Evolutionary conservation across 805 yeast genomes (phyloP), one percentile per base, ranked within the genome.

Genomic region (Candida berthetii): DNA sequence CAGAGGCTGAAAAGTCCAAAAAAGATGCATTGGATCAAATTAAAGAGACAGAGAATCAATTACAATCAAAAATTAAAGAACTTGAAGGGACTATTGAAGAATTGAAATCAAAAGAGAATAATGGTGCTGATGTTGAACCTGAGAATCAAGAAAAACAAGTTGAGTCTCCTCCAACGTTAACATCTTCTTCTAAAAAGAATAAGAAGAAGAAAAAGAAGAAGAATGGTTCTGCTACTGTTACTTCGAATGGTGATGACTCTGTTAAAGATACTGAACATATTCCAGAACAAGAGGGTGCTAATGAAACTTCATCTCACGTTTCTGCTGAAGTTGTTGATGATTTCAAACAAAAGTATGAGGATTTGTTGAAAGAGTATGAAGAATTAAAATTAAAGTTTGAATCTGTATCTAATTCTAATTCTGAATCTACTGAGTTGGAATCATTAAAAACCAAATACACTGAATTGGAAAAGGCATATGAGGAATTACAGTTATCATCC

Each of bases 261-360:
- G 44, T 54, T 22, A 50, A 54, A 50, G 52, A 50, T 36, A 49
- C 61, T 29, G 47, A 58, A 38, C 46, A 50, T 36, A n/a, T 42
- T 32, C 18, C 47, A 36, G 42, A 40, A 40, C 37, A 28, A 7
- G 43, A 41, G 13, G 7, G 32, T 1, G 20, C 7, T 27, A 27
- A 36, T 9, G 7, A 13, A 9, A 16, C 24, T 20, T 13, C 40
- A 22, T 29, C 17, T 11, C n/a, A 27, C 4, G 29, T 11, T 11
- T 10, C 24, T 4, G 5, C 13, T 4, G 5, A 13, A n/a, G 8
- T 9, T 27, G 28, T 13, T 4, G 35, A 15, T 25, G 43, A 44
- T 35, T 20, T 40, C 13, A 44, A 42, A 28, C 43, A 40, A 13
- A 45, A 45, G 31, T 42, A 45, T 25, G 42, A 49, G 3, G 27